Evolutionary conservation across 2,329 filamentous ascomycete species (phyloP).

Genomic region (Trichoderma atroviride): DNA sequence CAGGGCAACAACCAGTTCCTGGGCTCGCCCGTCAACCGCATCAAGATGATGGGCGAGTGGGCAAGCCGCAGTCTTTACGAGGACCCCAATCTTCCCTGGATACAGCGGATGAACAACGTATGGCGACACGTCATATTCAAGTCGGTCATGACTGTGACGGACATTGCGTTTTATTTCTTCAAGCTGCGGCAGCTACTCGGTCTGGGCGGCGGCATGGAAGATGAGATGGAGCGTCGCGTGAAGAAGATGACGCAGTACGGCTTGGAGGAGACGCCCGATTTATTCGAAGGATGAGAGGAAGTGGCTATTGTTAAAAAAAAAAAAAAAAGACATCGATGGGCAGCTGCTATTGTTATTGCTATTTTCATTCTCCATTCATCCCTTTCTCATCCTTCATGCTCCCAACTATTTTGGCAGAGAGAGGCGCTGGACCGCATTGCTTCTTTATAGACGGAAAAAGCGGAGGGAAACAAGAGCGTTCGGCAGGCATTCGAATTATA

Average conservation of each 20-base stretch:
- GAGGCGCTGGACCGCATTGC: slow-evolving; percentile 20
- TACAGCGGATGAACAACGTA: slow-evolving; percentile 67
- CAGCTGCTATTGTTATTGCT: neutral
- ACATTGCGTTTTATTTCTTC: slow-evolving; percentile 81
- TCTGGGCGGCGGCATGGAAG: slow-evolving; percentile 84
- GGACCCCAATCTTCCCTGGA: slow-evolving; percentile 63
- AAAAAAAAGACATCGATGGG: neutral
- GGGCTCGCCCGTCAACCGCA: slow-evolving; percentile 84
- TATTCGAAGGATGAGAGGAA: slow-evolving; percentile 74
- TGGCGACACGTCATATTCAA: slow-evolving; percentile 83
- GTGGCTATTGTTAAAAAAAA: neutral
- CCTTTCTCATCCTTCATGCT: neutral
- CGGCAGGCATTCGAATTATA: slow-evolving; percentile 1
- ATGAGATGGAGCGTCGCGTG: slow-evolving; percentile 89
- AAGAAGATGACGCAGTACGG: slow-evolving; percentile 85
- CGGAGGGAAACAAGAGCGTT: slow-evolving; percentile 13
- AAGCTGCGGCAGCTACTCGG: slow-evolving; percentile 77
- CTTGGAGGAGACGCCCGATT: slow-evolving; percentile 82
- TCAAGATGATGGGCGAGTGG: slow-evolving; percentile 94
- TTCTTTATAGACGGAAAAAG: slow-evolving; percentile 17
- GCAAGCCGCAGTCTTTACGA: slow-evolving; percentile 82
- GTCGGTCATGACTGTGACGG: slow-evolving; percentile 72
- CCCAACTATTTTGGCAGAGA: neutral
- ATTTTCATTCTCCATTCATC: neutral
- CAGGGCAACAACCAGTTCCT: slow-evolving; percentile 92